Base-by-base conservation (phyloP, 2,329 filamentous ascomycete species). In the Epichloe brachyelytri region DNA sequence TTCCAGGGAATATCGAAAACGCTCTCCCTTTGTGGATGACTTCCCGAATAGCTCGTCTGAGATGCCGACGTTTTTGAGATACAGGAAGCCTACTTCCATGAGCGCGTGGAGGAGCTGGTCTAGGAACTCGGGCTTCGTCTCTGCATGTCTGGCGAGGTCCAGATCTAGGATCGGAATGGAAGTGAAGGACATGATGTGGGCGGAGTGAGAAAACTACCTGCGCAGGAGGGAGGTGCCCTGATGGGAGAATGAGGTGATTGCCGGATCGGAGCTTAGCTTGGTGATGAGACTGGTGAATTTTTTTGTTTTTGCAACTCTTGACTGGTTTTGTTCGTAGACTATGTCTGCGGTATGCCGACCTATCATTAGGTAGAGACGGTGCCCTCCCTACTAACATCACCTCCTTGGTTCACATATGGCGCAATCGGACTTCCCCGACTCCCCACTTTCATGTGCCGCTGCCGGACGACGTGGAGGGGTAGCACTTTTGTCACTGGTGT, bases 41-140 rank as follows among this genome's bases (percentile, higher is more conserved):
- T 54, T 76, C 22, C 77, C 62, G 58, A 86, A 80, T 49, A 91
- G 68, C 39, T 77, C 71, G 15, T 83, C 76, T 5, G 83, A 73
- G 48, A 91, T 81, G 20, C 84, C 85, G 2, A 86, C 83, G 61
- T 94, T 89, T 62, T 83, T 84, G 54, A 95, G 77, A 62, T 95
- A 95, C 20, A 94, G 66, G 61, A 95, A 95, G 2, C 88, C 88
- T n/a, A 94, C 86, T 63, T 91, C 85, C 60, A 95, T 78, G 34
- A 95, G 70, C 0, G 87, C 86, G 65, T 85, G 73, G 15, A 85
- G 83, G 34, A 95, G 75, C 50, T 86, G 74, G 1, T 71, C 66
- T 0, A 94, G 76, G 60, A 95, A 93, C 34, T 69, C 70, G 2
- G 85, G 77, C 67, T 93, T 94, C 0, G 85, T 83, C 5, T 71